phyloP scores from a whole-genome alignment of 768 basidiomycete genomes.

The Exidia glandulosa region DNA sequence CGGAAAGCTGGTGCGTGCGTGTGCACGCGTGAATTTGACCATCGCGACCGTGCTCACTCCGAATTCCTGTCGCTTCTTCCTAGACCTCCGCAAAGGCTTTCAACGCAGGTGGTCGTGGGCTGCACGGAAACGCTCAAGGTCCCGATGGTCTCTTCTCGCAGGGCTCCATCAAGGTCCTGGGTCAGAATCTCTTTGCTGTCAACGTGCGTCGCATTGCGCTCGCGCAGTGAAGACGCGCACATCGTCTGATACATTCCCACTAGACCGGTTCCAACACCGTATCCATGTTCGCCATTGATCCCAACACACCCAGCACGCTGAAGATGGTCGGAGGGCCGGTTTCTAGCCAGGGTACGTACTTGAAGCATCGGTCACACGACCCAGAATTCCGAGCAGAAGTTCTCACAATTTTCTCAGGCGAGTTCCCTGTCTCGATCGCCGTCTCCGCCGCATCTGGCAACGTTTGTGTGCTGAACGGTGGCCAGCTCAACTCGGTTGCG shows the following conservation, averaged over 20 bases:
- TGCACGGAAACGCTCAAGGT: constrained; percentile 24
- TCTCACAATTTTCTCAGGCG: constrained; percentile 3
- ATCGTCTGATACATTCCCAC: neutral
- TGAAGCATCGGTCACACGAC: neutral
- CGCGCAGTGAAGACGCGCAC: neutral
- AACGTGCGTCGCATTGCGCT: constrained; percentile 20
- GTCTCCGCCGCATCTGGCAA: constrained; percentile 21
- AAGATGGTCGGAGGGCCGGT: constrained; percentile 33
- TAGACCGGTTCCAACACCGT: constrained; percentile 38
- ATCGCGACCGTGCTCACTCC: too few species aligned
- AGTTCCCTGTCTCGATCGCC: constrained; percentile 38
- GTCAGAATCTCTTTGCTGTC: constrained; percentile 26
- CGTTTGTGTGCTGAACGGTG: constrained; percentile 27
- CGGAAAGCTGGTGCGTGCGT: constrained; percentile 19
- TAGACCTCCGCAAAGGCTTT: constrained; percentile 22
- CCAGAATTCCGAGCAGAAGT: neutral
- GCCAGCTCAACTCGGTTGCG: constrained; percentile 25
- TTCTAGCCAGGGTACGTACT: constrained; percentile 24
- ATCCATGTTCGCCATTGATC: constrained; percentile 29
- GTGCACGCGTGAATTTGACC: too few species aligned
- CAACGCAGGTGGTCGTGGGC: constrained; percentile 24
- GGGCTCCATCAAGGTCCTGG: constrained; percentile 27
- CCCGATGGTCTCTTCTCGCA: constrained; percentile 33
- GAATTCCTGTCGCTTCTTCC: neutral
- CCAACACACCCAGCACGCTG: constrained; percentile 30